A percentile compares a stretch with the other conserved stretches of the same genome.
These are phyloP conservation scores for Pestalotiopsis sp. DNA, from an alignment of 2,329 filamentous ascomycete genomes.

Conservation along the genomic window DNA sequence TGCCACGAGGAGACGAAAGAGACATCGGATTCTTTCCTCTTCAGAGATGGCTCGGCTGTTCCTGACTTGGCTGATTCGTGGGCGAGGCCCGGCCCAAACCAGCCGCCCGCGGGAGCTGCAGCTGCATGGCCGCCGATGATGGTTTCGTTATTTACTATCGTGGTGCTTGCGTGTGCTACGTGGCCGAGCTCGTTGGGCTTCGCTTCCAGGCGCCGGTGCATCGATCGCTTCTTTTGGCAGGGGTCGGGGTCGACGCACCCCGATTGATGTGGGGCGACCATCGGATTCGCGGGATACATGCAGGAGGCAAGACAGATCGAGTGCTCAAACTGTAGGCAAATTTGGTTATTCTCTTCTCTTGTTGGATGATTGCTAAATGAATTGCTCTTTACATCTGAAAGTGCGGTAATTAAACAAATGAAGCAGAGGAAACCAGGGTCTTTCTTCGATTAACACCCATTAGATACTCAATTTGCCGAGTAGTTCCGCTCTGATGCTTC, in stretches of 20 bases:
- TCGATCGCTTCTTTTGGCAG: neutral
- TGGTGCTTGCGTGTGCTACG: constrained; percentile 12
- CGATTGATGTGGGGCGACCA: neutral
- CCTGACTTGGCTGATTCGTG: constrained; percentile 29
- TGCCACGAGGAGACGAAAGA: neutral
- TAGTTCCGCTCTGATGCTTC: too few species aligned
- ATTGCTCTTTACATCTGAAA: neutral
- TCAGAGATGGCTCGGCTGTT: constrained; percentile 16
- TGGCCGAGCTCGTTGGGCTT: constrained; percentile 16
- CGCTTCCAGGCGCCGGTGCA: constrained; percentile 8
- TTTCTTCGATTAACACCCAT: neutral
- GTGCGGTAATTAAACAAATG: neutral
- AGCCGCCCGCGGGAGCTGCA: constrained; percentile 24
- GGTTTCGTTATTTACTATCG: neutral
- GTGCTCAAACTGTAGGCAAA: neutral
- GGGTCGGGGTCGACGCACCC: neutral
- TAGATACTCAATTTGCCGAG: too few species aligned
- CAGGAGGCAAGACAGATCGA: neutral
- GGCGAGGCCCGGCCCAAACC: constrained; percentile 20
- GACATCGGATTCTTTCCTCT: neutral
- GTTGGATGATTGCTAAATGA: neutral
- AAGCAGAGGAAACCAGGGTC: neutral
- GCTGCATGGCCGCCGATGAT: constrained; percentile 3
- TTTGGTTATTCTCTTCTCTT: too few species aligned
- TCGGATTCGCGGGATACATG: neutral